phyloP scores from a whole-genome alignment of 257 asterid genomes.

The Nicotiana tabacum region DNA sequence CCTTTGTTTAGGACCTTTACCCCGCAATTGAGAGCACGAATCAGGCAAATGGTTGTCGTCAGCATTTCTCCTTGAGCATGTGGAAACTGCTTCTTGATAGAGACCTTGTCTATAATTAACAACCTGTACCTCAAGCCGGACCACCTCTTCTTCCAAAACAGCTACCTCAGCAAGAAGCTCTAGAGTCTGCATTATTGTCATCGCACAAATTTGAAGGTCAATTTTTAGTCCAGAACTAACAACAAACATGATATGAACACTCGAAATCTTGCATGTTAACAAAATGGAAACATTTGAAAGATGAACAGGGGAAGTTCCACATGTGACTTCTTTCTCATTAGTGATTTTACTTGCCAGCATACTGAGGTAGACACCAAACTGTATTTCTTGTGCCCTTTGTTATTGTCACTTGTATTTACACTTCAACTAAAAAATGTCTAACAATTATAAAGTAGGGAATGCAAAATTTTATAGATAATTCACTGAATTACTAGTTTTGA shows the following conservation, averaged over 20 bases:
- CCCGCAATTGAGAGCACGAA: constrained; percentile 6
- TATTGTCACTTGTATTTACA: background rate
- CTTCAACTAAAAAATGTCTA: background rate
- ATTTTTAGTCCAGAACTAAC: background rate
- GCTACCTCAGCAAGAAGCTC: constrained; percentile 98
- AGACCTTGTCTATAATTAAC: constrained; percentile 67
- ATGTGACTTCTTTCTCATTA: background rate
- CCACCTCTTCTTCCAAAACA: constrained; percentile 90
- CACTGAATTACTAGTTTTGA: too few relatives aligned
- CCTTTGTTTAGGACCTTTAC: constrained; percentile 26
- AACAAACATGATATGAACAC: too few relatives aligned
- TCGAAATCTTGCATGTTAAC: too few relatives aligned
- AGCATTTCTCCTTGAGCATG: constrained; percentile 36
- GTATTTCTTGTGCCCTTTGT: background rate
- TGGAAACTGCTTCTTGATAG: constrained; percentile 52
- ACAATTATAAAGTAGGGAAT: background rate
- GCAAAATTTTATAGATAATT: too few relatives aligned
- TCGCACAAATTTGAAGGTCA: background rate
- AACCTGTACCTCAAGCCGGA: constrained; percentile 67
- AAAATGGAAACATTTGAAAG: too few relatives aligned
- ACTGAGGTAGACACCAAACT: background rate
- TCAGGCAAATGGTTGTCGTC: constrained; percentile 12
- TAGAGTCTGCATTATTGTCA: constrained; percentile 42
- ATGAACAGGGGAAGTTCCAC: background rate
- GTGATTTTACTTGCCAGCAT: background rate